Conservation (phyloP, 768 basidiomycete species). For the Russula foetens region DNA sequence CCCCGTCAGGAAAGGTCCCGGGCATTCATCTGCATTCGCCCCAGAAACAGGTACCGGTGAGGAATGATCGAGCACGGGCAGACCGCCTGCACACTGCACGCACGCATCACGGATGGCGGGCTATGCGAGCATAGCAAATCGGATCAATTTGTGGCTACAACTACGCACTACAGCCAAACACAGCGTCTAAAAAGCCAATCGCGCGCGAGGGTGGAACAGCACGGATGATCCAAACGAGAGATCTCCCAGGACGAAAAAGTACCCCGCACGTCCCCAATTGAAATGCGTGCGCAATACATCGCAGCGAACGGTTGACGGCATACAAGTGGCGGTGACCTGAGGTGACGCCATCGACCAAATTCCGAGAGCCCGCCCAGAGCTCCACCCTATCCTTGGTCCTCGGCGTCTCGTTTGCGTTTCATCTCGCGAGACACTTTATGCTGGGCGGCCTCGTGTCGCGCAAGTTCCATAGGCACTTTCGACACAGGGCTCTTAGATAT, state of each 20-base stretch:
- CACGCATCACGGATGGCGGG: too few relatives aligned
- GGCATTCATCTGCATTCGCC: too few relatives aligned
- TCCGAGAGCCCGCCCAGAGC: not conserved
- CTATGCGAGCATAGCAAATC: too few relatives aligned
- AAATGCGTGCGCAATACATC: not conserved
- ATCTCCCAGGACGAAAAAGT: not conserved
- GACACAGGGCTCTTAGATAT: constrained; percentile 92
- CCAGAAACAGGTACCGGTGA: too few relatives aligned
- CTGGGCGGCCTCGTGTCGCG: constrained; percentile 86
- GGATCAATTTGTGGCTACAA: too few relatives aligned
- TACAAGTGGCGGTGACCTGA: not conserved
- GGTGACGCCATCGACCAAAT: not conserved
- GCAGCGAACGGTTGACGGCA: not conserved
- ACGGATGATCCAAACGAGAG: not conserved
- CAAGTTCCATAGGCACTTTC: constrained; percentile 81
- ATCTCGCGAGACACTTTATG: constrained; percentile 88
- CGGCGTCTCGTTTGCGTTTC: constrained; percentile 87
- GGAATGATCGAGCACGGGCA: too few relatives aligned
- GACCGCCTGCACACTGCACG: too few relatives aligned
- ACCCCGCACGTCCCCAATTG: too few relatives aligned
- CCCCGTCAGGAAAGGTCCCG: too few relatives aligned
- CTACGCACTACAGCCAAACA: too few relatives aligned
- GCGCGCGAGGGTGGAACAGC: not conserved
- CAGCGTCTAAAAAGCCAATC: too few relatives aligned
- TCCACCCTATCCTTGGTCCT: constrained; percentile 40